These are phyloP conservation scores for Aegilops bicornis DNA, from an alignment of 176 grass and related monocot species.

Conservation along the genomic window DNA sequence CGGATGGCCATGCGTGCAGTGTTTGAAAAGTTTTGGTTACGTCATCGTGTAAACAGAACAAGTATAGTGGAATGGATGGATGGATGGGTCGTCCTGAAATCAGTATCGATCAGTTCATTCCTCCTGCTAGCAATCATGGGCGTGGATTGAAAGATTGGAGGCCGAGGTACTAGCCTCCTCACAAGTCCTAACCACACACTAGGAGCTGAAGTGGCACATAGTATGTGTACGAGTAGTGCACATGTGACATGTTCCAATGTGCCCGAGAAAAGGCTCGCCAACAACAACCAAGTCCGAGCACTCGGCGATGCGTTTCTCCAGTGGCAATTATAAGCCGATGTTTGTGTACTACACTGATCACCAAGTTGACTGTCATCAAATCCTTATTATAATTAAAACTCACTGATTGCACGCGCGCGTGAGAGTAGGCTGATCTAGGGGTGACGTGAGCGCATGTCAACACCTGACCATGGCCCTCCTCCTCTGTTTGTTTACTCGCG, in stretches of 20 bases:
- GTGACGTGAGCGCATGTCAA: constrained; percentile 32
- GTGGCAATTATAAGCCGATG: background rate
- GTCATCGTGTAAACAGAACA: no score
- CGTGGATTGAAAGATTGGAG: background rate
- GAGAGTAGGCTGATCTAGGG: background rate
- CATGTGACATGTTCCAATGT: constrained; percentile 7
- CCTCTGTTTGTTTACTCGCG: background rate
- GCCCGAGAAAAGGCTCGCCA: background rate
- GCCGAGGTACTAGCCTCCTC: no score
- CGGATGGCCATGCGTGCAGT: no score
- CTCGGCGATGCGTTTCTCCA: background rate
- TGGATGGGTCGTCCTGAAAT: constrained; percentile 1
- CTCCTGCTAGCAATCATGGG: background rate
- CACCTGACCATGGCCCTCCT: background rate
- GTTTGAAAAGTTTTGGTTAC: no score
- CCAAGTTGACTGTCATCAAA: background rate
- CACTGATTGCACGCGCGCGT: background rate
- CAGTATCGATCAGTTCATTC: background rate
- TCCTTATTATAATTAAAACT: background rate
- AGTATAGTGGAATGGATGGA: background rate
- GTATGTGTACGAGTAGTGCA: background rate
- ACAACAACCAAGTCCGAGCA: background rate
- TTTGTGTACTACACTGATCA: background rate
- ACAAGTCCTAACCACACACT: background rate
- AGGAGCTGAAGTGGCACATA: background rate